Percentiles rank a stretch among this genome's conserved stretches.
These are phyloP conservation scores for Acer yangbiense DNA, from an alignment of 345 rosid species.

Conservation along the genomic window DNA sequence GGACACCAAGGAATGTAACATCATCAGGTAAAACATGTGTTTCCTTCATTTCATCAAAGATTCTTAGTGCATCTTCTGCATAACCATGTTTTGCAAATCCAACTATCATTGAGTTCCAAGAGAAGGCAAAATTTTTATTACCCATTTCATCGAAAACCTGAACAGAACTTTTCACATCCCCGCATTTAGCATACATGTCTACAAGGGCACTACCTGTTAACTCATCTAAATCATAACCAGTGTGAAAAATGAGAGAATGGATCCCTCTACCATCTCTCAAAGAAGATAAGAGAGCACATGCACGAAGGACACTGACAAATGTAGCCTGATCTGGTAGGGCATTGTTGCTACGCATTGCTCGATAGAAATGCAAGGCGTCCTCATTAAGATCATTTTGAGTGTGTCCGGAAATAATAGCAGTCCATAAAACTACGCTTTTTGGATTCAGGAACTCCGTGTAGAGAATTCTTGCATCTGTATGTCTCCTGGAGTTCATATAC, in stretches of 20 bases:
- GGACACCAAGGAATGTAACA: constrained; percentile 87
- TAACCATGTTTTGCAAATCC: constrained; percentile 89
- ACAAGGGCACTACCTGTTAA: constrained; percentile 70
- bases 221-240: constrained; percentile 75
- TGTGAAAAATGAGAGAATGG: constrained; percentile 68
- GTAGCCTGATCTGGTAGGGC: constrained; percentile 86
- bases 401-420: constrained; percentile 82
- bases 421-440: constrained; percentile 70
- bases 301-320: constrained; percentile 81
- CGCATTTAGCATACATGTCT: constrained; percentile 99
- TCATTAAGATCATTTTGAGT: constrained; percentile 66
- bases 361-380: constrained; percentile 65
- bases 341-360: constrained; percentile 61
- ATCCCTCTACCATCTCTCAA: constrained; percentile 63
- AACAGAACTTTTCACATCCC: constrained; percentile 66
- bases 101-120: constrained; percentile 94
- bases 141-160: constrained; percentile 69
- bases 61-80: constrained; percentile 76
- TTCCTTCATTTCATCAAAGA: constrained; percentile 65
- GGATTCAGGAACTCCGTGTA: constrained; percentile 64
- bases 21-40: constrained; percentile 67
- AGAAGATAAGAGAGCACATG: constrained; percentile 71
- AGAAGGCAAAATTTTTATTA: constrained; percentile 49
- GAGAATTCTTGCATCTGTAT: constrained; percentile 55
- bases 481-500: constrained; percentile 65